Evolutionary conservation across 768 basidiomycete species (phyloP), one percentile per base, ranked within the genome.

Genomic region (Crucibulum laeve): DNA sequence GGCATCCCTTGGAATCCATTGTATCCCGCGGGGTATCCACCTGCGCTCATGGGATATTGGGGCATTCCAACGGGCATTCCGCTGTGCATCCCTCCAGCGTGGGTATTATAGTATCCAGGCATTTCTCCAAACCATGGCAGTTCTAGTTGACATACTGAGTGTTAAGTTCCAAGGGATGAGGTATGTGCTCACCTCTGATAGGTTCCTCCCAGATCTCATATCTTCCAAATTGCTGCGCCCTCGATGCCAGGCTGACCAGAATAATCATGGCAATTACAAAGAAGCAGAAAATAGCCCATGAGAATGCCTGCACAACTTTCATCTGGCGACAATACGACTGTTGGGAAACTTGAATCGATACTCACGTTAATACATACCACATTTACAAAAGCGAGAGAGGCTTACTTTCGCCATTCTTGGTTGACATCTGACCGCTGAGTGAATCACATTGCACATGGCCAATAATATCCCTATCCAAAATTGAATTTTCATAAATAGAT

Each of bases 51-150:
- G 25, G 54, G 57, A 49, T 63, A 57, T 42, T 58, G 53, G 25
- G 56, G 39, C 52, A 60, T 55, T 17, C 46, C 38, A 28, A 19
- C 17, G 35, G 45, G 33, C 51, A 24, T 33, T n/a, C 46, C 38
- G 25, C 8, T 19, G 35, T 44, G 33, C 51, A 24, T 33, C n/a
- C 50, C 59, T 37, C 40, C 53, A 35, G 56, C 62, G 24, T 57
- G 54, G 2, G 67, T 67, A 40, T 75, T 73, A 45, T 75, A 76
- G 55, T 79, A 83, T 28, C 82, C 82, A 18, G 84, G 84, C 51
- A 68, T 67, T 67, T 89, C 80, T 37, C 79, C 79, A 53, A 83
- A 89, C 87, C 87, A 89, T 1, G 82, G 82, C 7, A 90, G 71
- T 51, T 88, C 84, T 68, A 25, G 25, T 15, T n/a, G 23, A 7